These are phyloP conservation scores for Citrullus colocynthis DNA, from an alignment of 306 rosid species.

Conservation along the genomic window DNA sequence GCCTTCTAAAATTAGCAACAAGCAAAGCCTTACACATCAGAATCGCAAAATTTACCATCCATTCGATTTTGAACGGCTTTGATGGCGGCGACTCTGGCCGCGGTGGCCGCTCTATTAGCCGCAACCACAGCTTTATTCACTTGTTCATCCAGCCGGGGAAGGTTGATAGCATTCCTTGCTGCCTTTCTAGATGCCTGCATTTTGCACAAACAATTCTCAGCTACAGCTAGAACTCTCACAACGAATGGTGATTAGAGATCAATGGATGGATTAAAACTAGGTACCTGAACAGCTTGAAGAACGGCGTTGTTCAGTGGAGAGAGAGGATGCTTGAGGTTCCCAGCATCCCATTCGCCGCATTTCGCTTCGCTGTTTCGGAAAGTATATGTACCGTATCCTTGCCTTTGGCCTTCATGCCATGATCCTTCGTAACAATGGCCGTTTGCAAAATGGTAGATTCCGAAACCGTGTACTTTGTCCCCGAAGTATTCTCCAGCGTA, in stretches of 20 bases:
- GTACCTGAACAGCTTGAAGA: conserved; percentile 75
- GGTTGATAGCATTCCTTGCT: conserved; percentile 64
- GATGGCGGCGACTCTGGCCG: conserved; percentile 95
- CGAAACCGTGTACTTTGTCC: conserved; percentile 95
- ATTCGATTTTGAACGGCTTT: conserved; percentile 94
- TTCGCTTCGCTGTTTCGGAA: conserved; percentile 60
- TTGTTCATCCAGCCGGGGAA: conserved; percentile 51
- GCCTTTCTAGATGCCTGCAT: conserved; percentile 10
- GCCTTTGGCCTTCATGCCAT: conserved; percentile 96
- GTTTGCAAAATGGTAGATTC: conserved; percentile 77
- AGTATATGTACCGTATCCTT: conserved; percentile 67
- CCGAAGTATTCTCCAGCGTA: conserved; percentile 96
- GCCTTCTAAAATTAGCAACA: conserved; percentile 30
- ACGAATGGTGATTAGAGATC: neutral
- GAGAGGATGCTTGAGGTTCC: conserved; percentile 62
- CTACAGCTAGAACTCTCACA: neutral
- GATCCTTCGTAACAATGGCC: conserved; percentile 97
- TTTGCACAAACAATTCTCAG: neutral
- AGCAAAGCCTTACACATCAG: conserved; percentile 25
- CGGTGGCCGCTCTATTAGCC: conserved; percentile 82
- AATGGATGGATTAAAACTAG: neutral
- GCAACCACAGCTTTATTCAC: conserved; percentile 74
- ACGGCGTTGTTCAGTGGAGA: conserved; percentile 33
- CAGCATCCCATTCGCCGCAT: conserved; percentile 89
- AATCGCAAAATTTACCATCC: conserved; percentile 88